Evolutionary conservation across 768 basidiomycete genomes (phyloP).

Genomic region (Boletus rubescentipes): DNA sequence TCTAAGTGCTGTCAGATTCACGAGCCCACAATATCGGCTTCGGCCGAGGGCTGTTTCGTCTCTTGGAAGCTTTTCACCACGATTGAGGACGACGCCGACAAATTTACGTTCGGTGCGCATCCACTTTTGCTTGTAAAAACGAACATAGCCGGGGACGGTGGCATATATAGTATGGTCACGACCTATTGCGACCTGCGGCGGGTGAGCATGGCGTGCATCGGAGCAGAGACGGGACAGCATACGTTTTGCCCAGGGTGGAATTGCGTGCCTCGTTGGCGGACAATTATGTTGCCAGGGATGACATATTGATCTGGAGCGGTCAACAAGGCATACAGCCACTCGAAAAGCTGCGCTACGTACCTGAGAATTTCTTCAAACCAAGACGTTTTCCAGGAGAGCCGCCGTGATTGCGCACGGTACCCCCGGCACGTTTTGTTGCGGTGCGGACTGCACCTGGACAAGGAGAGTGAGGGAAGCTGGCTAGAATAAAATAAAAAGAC

Average conservation of each 20-base stretch:
- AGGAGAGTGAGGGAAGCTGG: slow-evolving; percentile 2
- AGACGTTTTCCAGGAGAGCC: slow-evolving; percentile 91
- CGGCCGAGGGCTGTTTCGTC: slow-evolving; percentile 73
- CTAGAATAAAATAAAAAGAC: not conserved
- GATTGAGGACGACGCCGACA: slow-evolving; percentile 80
- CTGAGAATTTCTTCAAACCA: slow-evolving; percentile 95
- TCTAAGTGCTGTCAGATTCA: slow-evolving; percentile 53
- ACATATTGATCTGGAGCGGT: slow-evolving; percentile 75
- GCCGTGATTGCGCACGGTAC: slow-evolving; percentile 89
- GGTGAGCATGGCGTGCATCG: slow-evolving; percentile 5
- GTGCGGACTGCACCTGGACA: slow-evolving; percentile 71
- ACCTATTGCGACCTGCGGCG: slow-evolving; percentile 77
- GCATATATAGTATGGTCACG: slow-evolving; percentile 96
- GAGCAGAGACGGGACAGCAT: slow-evolving; percentile 29
- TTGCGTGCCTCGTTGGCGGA: slow-evolving; percentile 88
- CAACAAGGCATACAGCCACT: slow-evolving; percentile 4
- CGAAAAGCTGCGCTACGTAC: slow-evolving; percentile 44
- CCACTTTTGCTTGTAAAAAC: slow-evolving; percentile 86
- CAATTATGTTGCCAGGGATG: slow-evolving; percentile 92
- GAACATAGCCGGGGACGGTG: slow-evolving; percentile 84
- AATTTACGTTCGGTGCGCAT: slow-evolving; percentile 72
- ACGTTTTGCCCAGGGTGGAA: slow-evolving; percentile 96
- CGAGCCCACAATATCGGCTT: slow-evolving; percentile 80
- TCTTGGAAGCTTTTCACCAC: slow-evolving; percentile 84
- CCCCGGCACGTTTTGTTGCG: slow-evolving; percentile 96